A percentile compares a stretch with the other conserved stretches of the same genome.
These are phyloP conservation scores for Bipolaris cookei DNA, from an alignment of 2,329 filamentous ascomycete species.

Conservation along the genomic window DNA sequence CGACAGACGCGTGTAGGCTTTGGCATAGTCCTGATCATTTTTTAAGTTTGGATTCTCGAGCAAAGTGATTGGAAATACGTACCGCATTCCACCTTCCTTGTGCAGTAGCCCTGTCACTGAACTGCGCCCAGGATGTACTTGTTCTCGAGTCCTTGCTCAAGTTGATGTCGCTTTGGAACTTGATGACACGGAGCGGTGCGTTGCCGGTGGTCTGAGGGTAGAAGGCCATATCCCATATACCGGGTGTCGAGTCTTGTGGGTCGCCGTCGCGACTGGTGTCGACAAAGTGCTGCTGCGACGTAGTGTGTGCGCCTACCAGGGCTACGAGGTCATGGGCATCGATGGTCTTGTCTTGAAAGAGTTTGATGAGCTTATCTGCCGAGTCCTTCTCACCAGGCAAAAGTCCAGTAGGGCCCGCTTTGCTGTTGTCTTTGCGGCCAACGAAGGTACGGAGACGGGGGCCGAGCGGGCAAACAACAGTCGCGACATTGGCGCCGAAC, in stretches of 20 bases:
- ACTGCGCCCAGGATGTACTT: conserved; percentile 42
- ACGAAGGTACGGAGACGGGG: conserved; percentile 49
- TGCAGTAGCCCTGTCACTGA: conserved; percentile 28
- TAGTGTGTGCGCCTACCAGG: conserved; percentile 49
- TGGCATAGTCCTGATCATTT: conserved; percentile 54
- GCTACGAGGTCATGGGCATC: conserved; percentile 47
- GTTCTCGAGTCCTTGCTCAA: conserved; percentile 45
- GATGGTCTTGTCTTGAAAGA: conserved; percentile 50
- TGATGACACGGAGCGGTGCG: conserved; percentile 43
- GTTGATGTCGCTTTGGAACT: conserved; percentile 47
- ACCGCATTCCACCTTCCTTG: conserved; percentile 47
- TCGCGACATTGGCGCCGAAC: conserved; percentile 47
- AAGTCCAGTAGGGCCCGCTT: conserved; percentile 43
- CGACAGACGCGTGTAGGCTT: conserved; percentile 61
- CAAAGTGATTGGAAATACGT: conserved; percentile 3
- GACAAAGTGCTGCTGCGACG: conserved; percentile 48
- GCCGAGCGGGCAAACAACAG: conserved; percentile 49
- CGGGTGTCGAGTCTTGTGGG: conserved; percentile 47
- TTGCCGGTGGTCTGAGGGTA: conserved; percentile 43
- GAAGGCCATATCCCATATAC: conserved; percentile 48
- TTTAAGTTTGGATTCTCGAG: not conserved
- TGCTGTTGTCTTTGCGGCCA: conserved; percentile 48
- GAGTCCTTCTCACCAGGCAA: conserved; percentile 44
- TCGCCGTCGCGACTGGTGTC: conserved; percentile 40
- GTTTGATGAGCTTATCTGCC: conserved; percentile 43